Percentiles rank a stretch among this genome's conserved stretches.
Conservation (phyloP, 805 yeast genomes). For the Sugiyamaella floridensis region DNA sequence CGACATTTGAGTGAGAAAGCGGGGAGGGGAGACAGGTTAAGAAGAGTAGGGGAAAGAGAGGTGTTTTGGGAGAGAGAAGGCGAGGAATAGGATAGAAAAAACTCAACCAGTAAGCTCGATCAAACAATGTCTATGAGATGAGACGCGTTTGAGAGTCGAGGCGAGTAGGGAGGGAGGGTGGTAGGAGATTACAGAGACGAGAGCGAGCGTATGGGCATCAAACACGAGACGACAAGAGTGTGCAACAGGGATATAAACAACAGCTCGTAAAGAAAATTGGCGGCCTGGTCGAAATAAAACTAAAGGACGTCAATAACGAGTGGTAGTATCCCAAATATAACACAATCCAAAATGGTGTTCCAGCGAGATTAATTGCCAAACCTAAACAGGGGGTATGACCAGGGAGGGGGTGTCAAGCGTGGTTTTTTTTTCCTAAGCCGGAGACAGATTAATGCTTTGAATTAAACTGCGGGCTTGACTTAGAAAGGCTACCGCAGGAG, state of each 20-base stretch:
- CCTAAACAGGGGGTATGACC: not conserved
- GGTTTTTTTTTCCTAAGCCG: not conserved
- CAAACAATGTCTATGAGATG: too few relatives aligned
- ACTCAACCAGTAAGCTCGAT: not conserved
- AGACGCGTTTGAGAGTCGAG: too few relatives aligned
- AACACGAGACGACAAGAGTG: not conserved
- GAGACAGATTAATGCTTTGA: not conserved
- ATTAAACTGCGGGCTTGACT: not conserved
- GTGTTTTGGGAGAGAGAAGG: not conserved
- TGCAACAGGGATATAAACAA: not conserved
- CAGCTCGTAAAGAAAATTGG: not conserved
- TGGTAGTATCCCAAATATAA: not conserved
- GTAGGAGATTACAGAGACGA: not conserved
- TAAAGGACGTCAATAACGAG: not conserved
- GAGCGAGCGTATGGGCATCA: not conserved
- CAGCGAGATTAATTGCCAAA: conserved; percentile 6
- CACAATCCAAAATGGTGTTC: not conserved
- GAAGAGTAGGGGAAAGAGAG: not conserved
- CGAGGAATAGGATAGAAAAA: not conserved
- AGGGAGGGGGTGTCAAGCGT: not conserved
- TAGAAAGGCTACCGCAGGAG: not conserved
- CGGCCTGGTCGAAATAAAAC: too few relatives aligned
- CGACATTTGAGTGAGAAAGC: not conserved
- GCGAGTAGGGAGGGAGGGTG: too few relatives aligned
- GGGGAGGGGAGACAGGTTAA: not conserved